Evolutionary conservation across 345 rosid genomes (phyloP), one percentile per base, ranked within the genome.

Genomic region (thale cress (Arabidopsis thaliana)): DNA sequence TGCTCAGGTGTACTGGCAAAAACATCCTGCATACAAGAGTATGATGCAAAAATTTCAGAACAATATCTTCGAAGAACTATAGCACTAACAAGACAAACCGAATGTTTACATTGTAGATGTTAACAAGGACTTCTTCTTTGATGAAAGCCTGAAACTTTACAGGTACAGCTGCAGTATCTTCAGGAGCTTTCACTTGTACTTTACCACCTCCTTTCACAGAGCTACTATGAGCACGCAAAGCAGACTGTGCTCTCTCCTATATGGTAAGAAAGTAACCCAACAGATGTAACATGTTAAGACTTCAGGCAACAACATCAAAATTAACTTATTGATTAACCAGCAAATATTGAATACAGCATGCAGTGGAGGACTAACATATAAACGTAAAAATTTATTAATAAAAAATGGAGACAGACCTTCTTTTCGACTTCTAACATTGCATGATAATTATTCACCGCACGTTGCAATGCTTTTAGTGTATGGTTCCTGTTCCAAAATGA

Each of bases 401-500:
- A 23, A 16, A 30, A 50, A 50, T 24, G 33, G 25, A 42, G 40
- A 57, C 41, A 50, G 73, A 95, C 99, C 99, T 90, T 95, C 86
- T 90, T 95, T 75, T 95, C 97, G 65, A 85, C 93, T 82, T 90
- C 98, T 74, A 92, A 66, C 85, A 85, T 87, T 52, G 74, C 81
- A 72, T 84, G 90, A 76, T 87, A 87, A 68, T 87, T 85, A 76
- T 87, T 92, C 45, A 78, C 82, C 46, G 86, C 76, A 62, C 97
- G 97, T 76, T 90, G 93, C 80, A 94, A 83, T 72, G 87, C 88
- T 84, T 91, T 87, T 51, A 87, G 65, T 32, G 97, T 84, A 82
- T 91, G 96, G 84, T 95, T 92, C 88, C 97, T 90, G 87, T 95
- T 95, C 99, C 99, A 92, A 85, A 95, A 95, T 44, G 99, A 95